Evolutionary conservation across 2,329 filamentous ascomycete species (phyloP).

Genomic region (Fusarium cicatricum): DNA sequence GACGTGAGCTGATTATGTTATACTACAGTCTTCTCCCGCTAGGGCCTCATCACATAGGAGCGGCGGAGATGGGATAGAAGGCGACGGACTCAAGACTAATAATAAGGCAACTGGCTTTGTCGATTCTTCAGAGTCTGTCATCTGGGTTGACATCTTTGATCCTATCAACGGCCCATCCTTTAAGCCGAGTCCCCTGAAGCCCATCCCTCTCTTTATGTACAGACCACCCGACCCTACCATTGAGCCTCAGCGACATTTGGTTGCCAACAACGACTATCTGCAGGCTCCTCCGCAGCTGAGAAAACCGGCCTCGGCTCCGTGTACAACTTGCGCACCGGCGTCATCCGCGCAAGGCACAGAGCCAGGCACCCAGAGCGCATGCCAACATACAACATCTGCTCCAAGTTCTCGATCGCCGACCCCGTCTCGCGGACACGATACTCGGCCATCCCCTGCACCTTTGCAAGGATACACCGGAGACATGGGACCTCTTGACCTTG

Average conservation of each 20-base stretch:
- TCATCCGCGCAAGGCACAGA: background rate
- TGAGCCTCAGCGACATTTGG: slow-evolving; percentile 12
- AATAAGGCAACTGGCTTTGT: slow-evolving; percentile 25
- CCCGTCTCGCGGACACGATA: slow-evolving; percentile 3
- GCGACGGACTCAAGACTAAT: slow-evolving; percentile 5
- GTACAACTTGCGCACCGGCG: slow-evolving; percentile 4
- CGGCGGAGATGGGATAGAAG: slow-evolving; percentile 8
- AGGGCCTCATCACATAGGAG: slow-evolving; percentile 5
- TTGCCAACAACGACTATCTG: slow-evolving; percentile 21
- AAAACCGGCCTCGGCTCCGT: slow-evolving; percentile 11
- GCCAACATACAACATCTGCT: slow-evolving; percentile 2
- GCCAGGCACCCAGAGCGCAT: background rate
- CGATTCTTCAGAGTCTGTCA: slow-evolving; percentile 44
- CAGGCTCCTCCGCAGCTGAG: slow-evolving; percentile 14
- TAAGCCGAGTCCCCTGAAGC: slow-evolving; percentile 58
- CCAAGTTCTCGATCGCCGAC: slow-evolving; percentile 1
- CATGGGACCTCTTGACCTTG: slow-evolving; percentile 11
- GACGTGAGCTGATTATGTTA: slow-evolving; percentile 5
- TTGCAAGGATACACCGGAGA: slow-evolving; percentile 5
- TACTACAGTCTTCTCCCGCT: background rate
- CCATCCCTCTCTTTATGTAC: slow-evolving; percentile 59
- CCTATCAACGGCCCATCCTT: slow-evolving; percentile 58
- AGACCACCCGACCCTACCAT: slow-evolving; percentile 30
- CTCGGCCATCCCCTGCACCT: background rate
- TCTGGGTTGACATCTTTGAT: slow-evolving; percentile 61